Evolutionary conservation across 1,284 basidiomycete species (phyloP).

Genomic region (Apiotrichum gamsii): DNA sequence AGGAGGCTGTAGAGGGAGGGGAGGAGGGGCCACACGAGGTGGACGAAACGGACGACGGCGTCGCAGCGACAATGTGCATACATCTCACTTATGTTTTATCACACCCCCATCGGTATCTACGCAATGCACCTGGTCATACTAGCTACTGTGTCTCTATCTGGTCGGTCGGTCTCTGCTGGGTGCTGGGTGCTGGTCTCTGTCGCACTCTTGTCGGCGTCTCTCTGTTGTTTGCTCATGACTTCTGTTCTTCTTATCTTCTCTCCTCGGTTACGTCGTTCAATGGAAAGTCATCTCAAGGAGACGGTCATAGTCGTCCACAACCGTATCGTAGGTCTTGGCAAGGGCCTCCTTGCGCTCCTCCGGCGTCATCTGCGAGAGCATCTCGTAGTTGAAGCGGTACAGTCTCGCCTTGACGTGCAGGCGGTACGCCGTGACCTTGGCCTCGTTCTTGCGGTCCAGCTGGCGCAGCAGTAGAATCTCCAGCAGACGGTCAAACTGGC

Average conservation of each 20-base stretch:
- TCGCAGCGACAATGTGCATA: no score
- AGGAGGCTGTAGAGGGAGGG: no score
- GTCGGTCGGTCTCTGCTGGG: no score
- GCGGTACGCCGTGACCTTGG: slow-evolving; percentile 60
- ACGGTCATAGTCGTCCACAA: slow-evolving; percentile 77
- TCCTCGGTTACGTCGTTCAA: no score
- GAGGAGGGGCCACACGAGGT: no score
- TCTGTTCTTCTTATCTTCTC: no score
- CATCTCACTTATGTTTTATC: background rate
- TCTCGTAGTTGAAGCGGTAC: slow-evolving; percentile 90
- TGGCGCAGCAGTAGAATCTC: slow-evolving; percentile 83
- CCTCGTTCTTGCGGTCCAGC: slow-evolving; percentile 60
- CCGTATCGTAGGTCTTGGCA: slow-evolving; percentile 86
- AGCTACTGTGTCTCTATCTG: background rate
- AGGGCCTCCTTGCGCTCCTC: slow-evolving; percentile 80
- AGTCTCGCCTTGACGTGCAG: slow-evolving; percentile 85
- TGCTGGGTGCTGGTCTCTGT: background rate
- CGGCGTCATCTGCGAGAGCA: slow-evolving; percentile 75
- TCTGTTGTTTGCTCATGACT: background rate
- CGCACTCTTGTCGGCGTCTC: background rate
- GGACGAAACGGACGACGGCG: no score
- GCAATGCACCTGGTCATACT: background rate
- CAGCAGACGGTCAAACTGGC: slow-evolving; percentile 84
- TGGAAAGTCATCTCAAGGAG: slow-evolving; percentile 57
- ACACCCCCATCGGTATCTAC: background rate